These are phyloP conservation scores for Backusella psychrophila DNA, from an alignment of 192 early-diverging fungal species.

Conservation along the genomic window DNA sequence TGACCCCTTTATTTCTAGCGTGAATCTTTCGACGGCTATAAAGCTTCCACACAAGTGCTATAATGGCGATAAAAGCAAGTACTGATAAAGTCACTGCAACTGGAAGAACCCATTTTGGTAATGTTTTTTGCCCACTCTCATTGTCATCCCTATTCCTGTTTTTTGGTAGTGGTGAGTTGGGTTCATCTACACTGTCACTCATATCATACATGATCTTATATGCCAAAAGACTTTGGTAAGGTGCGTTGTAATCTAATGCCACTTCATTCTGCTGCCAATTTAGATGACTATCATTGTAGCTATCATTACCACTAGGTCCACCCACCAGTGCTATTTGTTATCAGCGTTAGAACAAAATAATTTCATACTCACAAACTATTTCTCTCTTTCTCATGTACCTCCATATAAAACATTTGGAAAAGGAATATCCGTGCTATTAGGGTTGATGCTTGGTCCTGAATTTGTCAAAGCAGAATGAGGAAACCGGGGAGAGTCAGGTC, in stretches of 20 bases:
- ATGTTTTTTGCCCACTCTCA: slow-evolving; percentile 22
- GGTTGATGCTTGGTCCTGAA: background rate
- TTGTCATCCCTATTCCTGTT: background rate
- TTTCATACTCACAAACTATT: background rate
- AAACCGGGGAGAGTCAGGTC: slow-evolving; percentile 49
- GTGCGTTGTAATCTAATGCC: slow-evolving; percentile 54
- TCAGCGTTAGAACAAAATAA: background rate
- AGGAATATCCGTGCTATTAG: background rate
- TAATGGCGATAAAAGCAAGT: slow-evolving; percentile 15
- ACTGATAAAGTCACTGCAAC: slow-evolving; percentile 39
- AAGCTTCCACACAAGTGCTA: background rate
- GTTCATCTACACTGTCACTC: slow-evolving; percentile 41
- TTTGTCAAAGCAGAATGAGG: slow-evolving; percentile 50
- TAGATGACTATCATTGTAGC: slow-evolving; percentile 40
- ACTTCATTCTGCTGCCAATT: slow-evolving; percentile 53
- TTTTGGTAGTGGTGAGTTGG: slow-evolving; percentile 40
- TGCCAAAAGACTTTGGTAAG: slow-evolving; percentile 48
- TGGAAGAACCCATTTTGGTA: slow-evolving; percentile 45
- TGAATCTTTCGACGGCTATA: background rate
- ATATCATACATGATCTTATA: slow-evolving; percentile 45
- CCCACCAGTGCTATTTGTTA: slow-evolving; percentile 44
- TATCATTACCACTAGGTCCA: slow-evolving; percentile 51
- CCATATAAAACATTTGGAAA: background rate
- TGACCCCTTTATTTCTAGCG: background rate
- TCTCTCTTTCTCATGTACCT: background rate